Evolutionary conservation across 805 yeast species (phyloP).

Genomic region (Lipomyces lipofer): DNA sequence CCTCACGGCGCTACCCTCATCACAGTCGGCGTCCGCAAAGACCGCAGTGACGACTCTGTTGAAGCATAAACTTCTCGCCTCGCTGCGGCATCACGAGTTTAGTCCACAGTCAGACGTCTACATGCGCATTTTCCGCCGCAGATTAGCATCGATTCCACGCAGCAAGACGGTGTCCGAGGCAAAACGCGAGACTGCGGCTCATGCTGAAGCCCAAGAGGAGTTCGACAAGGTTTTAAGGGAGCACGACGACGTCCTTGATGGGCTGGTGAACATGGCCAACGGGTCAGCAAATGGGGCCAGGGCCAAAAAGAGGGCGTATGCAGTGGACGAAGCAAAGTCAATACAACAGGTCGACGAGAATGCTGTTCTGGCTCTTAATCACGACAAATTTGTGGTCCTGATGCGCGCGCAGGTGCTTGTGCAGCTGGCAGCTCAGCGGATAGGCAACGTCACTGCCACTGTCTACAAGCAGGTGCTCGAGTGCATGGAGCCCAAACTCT

Average conservation of each 20-base stretch:
- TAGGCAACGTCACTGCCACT: constrained; percentile 67
- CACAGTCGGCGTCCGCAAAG: constrained; percentile 39
- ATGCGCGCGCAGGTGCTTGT: constrained; percentile 65
- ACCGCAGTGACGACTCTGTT: constrained; percentile 48
- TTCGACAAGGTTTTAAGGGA: constrained; percentile 18
- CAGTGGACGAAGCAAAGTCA: not conserved
- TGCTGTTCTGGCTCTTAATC: constrained; percentile 57
- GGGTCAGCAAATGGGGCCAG: constrained; percentile 2
- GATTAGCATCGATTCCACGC: constrained; percentile 25
- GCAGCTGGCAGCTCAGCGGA: constrained; percentile 60
- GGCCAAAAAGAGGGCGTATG: not conserved
- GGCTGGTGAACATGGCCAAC: constrained; percentile 20
- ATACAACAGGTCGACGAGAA: constrained; percentile 14
- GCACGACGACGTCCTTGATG: constrained; percentile 30
- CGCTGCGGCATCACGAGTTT: constrained; percentile 46
- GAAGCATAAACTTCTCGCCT: constrained; percentile 53
- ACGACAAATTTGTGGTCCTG: constrained; percentile 65
- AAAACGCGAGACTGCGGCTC: constrained; percentile 61
- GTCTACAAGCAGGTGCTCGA: constrained; percentile 62
- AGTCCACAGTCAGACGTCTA: constrained; percentile 38
- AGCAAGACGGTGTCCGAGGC: constrained; percentile 50
- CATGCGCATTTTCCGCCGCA: constrained; percentile 26
- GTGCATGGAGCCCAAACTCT: constrained; percentile 55
- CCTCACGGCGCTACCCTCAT: constrained; percentile 35
- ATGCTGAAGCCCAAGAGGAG: constrained; percentile 49